Conservation (phyloP, 345 rosid species). For the Pistacia vera region DNA sequence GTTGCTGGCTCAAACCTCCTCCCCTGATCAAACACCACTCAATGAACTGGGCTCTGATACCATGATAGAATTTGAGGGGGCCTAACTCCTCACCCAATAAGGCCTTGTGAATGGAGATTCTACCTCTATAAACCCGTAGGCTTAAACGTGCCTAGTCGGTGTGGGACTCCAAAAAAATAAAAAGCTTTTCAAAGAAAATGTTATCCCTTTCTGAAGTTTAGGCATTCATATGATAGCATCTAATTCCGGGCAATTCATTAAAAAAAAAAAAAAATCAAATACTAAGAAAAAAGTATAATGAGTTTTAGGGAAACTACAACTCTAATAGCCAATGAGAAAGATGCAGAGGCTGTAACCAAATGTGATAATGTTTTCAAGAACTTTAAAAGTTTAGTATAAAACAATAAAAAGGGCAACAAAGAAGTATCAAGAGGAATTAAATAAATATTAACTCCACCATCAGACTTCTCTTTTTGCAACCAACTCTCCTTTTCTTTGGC, state of each 20-base stretch:
- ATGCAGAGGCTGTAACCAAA: not conserved
- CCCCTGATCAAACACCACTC: too few species aligned
- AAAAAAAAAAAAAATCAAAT: not conserved
- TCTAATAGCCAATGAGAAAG: not conserved
- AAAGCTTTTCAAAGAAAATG: not conserved
- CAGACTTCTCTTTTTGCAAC: conserved; percentile 68
- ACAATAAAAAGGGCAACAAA: not conserved
- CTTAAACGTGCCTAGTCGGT: too few species aligned
- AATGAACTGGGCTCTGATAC: too few species aligned
- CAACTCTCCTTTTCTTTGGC: conserved; percentile 77
- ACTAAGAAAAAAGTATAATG: not conserved
- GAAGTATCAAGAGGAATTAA: conserved; percentile 6
- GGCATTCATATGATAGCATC: not conserved
- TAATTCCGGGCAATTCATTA: not conserved
- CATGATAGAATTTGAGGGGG: too few species aligned
- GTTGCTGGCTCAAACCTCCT: too few species aligned
- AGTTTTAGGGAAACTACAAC: not conserved
- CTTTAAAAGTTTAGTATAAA: not conserved
- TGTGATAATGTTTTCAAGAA: conserved; percentile 1
- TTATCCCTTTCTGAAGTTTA: not conserved
- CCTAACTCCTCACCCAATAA: too few species aligned
- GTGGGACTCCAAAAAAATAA: too few species aligned
- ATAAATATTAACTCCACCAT: conserved; percentile 55
- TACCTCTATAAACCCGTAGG: too few species aligned
- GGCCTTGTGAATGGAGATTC: too few species aligned